Base-by-base conservation (phyloP, 2,329 filamentous ascomycete genomes). In the Alternaria angustiovoidea region DNA sequence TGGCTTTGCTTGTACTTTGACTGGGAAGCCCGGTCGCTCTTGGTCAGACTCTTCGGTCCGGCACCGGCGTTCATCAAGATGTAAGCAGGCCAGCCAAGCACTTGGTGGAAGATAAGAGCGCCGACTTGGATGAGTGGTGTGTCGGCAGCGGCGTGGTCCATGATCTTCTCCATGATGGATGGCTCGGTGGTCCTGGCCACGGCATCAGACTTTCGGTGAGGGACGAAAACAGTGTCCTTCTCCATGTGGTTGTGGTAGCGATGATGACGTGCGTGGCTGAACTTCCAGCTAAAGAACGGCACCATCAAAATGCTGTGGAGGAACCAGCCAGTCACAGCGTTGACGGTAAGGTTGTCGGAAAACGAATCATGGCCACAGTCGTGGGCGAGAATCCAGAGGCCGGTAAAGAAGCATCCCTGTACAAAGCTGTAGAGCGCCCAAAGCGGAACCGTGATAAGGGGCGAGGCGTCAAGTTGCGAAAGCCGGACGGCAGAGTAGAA, bases 311-410 rank as follows among this genome's bases (percentile, higher is more conserved):
- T 81, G 7, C 87, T 89, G 82, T 92, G 89, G n/a, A 88, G 78
- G 49, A 85, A 74, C 81, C 88, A 89, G 61, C 89, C 89, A 57
- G 88, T 80, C 16, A 83, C 74, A 70, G 89, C 84, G 75, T 91
- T 91, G 64, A 90, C 72, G 32, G 67, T 73, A 48, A 79, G 79
- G 75, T 85, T 82, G 22, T 79, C 75, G n/a, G 87, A 89, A 75
- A 91, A 89, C 48, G 88, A 88, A 18, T 87, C 86, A 75, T 92
- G 89, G 52, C 89, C 89, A 75, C 87, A 89, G 76, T 92, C 89
- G 74, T 92, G 89, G 16, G 86, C 89, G 41, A 91, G 80, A 66
- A 74, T 69, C 89, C 89, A 91, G 67, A 91, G 79, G 4, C 89
- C 89, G 3, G 88, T 90, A 74, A 87, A 87, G 67, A 90, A 79